Conservation (phyloP, 345 rosid genomes). For the Corchorus olitorius region DNA sequence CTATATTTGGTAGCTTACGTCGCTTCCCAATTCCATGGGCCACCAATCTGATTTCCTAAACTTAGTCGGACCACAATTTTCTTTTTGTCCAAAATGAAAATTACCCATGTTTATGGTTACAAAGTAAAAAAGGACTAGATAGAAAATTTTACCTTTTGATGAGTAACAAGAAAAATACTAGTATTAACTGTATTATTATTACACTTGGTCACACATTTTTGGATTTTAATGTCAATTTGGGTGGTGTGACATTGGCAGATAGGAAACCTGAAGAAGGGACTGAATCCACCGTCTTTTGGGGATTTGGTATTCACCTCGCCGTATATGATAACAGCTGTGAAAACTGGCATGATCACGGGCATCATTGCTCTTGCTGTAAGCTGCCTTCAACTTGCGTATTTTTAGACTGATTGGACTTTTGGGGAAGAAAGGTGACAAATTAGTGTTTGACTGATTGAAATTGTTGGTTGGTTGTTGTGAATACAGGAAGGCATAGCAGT, state of each 20-base stretch:
- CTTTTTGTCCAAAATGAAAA: background rate
- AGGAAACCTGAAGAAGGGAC: constrained; percentile 76
- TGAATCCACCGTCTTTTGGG: constrained; percentile 73
- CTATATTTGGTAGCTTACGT: background rate
- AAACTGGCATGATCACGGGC: constrained; percentile 81
- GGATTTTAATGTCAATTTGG: background rate
- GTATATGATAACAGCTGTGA: constrained; percentile 52
- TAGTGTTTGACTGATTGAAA: background rate
- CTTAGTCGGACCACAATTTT: background rate
- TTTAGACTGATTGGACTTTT: background rate
- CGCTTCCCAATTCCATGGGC: background rate
- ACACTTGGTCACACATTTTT: background rate
- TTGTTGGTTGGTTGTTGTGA: background rate
- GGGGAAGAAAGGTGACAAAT: background rate
- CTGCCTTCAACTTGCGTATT: background rate
- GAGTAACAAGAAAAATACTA: too few relatives aligned
- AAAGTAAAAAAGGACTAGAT: background rate
- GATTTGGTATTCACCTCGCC: constrained; percentile 59
- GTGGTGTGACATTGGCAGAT: constrained; percentile 46
- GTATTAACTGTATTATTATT: too few relatives aligned
- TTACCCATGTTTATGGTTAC: background rate
- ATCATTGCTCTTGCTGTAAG: constrained; percentile 84
- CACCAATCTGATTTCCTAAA: background rate
- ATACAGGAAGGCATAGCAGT: constrained; percentile 96
- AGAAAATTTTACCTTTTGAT: background rate